phyloP scores from a whole-genome alignment of 352 stramenopile species.

The Thalassiosira hispida region DNA sequence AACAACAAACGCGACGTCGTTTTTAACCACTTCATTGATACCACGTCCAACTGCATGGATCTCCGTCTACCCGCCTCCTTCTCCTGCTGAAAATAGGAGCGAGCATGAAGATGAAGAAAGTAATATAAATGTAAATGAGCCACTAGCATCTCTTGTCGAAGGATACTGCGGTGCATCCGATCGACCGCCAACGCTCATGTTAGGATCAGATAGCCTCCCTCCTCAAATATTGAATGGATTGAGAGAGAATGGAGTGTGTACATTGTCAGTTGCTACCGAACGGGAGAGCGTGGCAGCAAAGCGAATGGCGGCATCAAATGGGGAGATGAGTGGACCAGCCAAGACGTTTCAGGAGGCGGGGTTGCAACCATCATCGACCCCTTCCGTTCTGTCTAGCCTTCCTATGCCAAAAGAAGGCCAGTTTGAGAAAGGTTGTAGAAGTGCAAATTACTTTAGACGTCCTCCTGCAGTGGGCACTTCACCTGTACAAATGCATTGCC shows the following conservation, averaged over 20 bases:
- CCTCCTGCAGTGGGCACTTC: conserved; percentile 36
- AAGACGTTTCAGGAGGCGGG: conserved; percentile 25
- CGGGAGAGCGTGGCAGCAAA: conserved; percentile 9
- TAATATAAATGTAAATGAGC: not conserved
- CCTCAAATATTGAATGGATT: conserved; percentile 18
- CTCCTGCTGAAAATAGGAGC: not conserved
- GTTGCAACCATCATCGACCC: not conserved
- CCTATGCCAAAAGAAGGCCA: not conserved
- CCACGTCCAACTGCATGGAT: conserved; percentile 34
- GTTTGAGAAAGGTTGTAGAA: not conserved
- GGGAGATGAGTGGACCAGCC: not conserved
- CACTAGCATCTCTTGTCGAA: conserved; percentile 30
- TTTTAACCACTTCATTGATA: conserved; percentile 11
- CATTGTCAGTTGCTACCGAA: conserved; percentile 31
- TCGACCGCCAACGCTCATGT: conserved; percentile 33
- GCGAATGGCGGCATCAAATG: not conserved
- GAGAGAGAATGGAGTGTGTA: conserved; percentile 16
- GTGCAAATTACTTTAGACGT: conserved; percentile 20
- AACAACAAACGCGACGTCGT: not conserved
- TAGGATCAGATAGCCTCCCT: conserved; percentile 21
- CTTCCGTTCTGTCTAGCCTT: conserved; percentile 1
- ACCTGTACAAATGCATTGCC: conserved; percentile 53
- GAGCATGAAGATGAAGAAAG: not conserved
- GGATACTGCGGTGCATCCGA: conserved; percentile 42
- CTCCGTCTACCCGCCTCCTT: conserved; percentile 8